Conservation (phyloP, 768 basidiomycete genomes). For the Lentinula boryana region DNA sequence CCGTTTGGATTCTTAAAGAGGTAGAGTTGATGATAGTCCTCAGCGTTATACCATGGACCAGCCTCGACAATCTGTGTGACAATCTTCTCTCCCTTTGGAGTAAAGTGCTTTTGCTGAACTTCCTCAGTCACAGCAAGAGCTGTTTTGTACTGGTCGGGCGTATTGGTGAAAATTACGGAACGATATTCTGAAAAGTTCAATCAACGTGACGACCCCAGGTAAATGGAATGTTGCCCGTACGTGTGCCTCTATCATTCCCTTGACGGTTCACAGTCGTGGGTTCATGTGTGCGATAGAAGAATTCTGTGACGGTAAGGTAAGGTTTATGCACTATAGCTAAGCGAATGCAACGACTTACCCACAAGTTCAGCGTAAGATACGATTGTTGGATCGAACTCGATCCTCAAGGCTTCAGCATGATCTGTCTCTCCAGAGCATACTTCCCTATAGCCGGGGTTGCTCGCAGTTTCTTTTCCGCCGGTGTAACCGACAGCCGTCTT, state of each 20-base stretch:
- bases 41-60: slow-evolving; percentile 76
- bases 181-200: slow-evolving; percentile 65
- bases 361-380: slow-evolving; percentile 84
- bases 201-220: background rate
- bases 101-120: slow-evolving; percentile 80
- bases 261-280: slow-evolving; percentile 81
- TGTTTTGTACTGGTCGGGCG: slow-evolving; percentile 61
- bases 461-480: slow-evolving; percentile 51
- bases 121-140: slow-evolving; percentile 78
- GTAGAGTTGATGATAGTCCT: slow-evolving; percentile 82
- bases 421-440: slow-evolving; percentile 81
- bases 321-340: background rate
- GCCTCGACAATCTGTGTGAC: slow-evolving; percentile 71
- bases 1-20: slow-evolving; percentile 79
- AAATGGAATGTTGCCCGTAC: slow-evolving; percentile 35
- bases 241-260: slow-evolving; percentile 71
- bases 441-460: slow-evolving; percentile 58
- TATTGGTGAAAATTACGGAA: slow-evolving; percentile 82
- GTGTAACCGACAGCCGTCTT: slow-evolving; percentile 78
- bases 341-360: slow-evolving; percentile 41
- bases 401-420: slow-evolving; percentile 84
- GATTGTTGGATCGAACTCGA: slow-evolving; percentile 78
- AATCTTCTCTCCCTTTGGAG: slow-evolving; percentile 65
- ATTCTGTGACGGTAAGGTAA: slow-evolving; percentile 42
- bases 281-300: slow-evolving; percentile 93